These are phyloP conservation scores for Populus trichocarpa DNA, from an alignment of 441 rosid genomes.

Conservation along the genomic window DNA sequence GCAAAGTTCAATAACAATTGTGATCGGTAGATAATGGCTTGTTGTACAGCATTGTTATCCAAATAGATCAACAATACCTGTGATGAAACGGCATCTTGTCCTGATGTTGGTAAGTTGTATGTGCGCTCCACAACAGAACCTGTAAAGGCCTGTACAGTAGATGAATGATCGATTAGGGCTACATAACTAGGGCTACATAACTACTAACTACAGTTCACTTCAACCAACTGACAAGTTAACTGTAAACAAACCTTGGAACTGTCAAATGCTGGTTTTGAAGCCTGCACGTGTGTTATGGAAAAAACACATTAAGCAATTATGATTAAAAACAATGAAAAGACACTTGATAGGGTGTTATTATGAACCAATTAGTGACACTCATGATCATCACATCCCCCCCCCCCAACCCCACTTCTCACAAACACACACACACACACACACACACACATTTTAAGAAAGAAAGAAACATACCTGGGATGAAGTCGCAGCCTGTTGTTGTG, in stretches of 20 bases:
- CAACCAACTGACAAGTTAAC: background rate
- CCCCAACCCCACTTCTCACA: background rate
- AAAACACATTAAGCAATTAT: background rate
- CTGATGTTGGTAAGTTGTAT: background rate
- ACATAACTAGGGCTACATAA: background rate
- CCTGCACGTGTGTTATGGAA: background rate
- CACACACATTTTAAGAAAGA: background rate
- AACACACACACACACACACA: background rate
- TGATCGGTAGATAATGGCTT: background rate
- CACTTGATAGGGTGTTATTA: background rate
- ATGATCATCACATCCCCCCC: background rate
- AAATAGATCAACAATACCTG: constrained; percentile 38
- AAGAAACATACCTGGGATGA: constrained; percentile 46
- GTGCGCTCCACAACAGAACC: background rate
- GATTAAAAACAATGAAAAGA: background rate
- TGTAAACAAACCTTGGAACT: background rate
- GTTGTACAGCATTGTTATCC: background rate
- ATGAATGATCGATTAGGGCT: background rate
- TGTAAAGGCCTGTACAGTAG: background rate
- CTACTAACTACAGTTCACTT: background rate
- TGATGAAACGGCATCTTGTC: constrained; percentile 26
- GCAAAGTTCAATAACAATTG: constrained; percentile 12
- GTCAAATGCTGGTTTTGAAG: background rate
- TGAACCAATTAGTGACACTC: background rate
- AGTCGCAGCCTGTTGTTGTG: constrained; percentile 18